A percentile compares a stretch with the other conserved stretches of the same genome.
Evolutionary conservation across 176 grass and related monocot genomes (phyloP).

Genomic region (Saccharum officinarum): DNA sequence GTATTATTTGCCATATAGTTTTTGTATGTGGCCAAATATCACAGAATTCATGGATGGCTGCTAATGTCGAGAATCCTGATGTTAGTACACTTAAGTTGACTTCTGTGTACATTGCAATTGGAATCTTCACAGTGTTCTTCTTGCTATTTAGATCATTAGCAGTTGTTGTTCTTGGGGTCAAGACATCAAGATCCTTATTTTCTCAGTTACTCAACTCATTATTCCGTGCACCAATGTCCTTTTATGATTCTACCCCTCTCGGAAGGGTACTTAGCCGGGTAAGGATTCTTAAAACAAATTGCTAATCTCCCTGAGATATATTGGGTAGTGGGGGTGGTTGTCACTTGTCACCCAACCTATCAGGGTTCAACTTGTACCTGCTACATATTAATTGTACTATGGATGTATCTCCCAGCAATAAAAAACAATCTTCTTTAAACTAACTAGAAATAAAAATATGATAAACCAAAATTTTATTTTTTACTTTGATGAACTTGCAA

Average conservation of each 20-base stretch:
- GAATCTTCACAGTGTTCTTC: conserved; percentile 62
- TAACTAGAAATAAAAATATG: background rate
- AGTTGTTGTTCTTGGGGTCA: conserved; percentile 56
- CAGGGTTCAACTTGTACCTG: background rate
- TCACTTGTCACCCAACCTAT: background rate
- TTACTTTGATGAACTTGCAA: background rate
- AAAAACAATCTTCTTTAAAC: background rate
- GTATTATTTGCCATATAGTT: conserved; percentile 50
- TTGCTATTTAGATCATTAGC: conserved; percentile 63
- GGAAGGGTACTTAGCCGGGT: conserved; percentile 93
- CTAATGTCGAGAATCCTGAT: conserved; percentile 73
- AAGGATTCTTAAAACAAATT: conserved; percentile 41
- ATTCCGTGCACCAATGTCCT: conserved; percentile 86
- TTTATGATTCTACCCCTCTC: conserved; percentile 90
- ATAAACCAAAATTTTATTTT: background rate
- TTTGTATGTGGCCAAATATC: conserved; percentile 88
- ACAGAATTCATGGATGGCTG: conserved; percentile 95
- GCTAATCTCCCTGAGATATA: background rate
- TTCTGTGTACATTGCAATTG: conserved; percentile 74
- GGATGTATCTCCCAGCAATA: background rate
- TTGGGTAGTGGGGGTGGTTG: background rate
- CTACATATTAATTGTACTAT: background rate
- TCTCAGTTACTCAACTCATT: conserved; percentile 71
- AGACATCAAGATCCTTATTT: conserved; percentile 92
- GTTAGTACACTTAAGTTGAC: conserved; percentile 74